A percentile compares a stretch with the other conserved stretches of the same genome.
phyloP scores from a whole-genome alignment of 371 early-diverging fungal species.

The Parasitella parasitica region DNA sequence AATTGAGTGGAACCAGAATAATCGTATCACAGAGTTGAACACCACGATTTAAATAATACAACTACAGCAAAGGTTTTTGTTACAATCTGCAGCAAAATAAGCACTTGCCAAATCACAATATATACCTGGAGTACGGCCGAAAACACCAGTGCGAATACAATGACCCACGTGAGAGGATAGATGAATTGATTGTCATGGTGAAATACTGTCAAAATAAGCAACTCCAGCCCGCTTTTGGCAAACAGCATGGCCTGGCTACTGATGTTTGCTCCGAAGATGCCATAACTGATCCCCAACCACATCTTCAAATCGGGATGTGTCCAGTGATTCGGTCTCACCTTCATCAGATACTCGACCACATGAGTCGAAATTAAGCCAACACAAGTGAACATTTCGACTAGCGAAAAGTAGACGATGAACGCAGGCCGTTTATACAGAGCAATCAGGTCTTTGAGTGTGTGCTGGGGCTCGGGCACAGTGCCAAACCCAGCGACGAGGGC shows the following conservation, averaged over 20 bases:
- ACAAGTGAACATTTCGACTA: slow-evolving; percentile 56
- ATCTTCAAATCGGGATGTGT: slow-evolving; percentile 34
- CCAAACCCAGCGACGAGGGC: slow-evolving; percentile 76
- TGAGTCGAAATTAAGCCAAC: slow-evolving; percentile 54
- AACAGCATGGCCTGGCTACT: slow-evolving; percentile 80
- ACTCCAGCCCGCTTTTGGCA: slow-evolving; percentile 82
- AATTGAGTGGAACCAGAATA: slow-evolving; percentile 74
- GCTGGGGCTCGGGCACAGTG: slow-evolving; percentile 74
- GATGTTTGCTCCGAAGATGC: slow-evolving; percentile 72
- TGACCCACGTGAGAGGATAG: slow-evolving; percentile 72
- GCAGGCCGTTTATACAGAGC: slow-evolving; percentile 71
- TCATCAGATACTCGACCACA: slow-evolving; percentile 45
- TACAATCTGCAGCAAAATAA: neutral
- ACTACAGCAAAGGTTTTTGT: slow-evolving; percentile 32
- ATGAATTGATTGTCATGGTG: slow-evolving; percentile 72
- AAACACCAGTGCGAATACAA: slow-evolving; percentile 62
- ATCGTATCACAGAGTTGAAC: slow-evolving; percentile 78
- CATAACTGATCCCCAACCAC: slow-evolving; percentile 61
- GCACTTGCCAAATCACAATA: neutral
- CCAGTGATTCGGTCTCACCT: slow-evolving; percentile 14
- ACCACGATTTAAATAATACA: slow-evolving; percentile 79
- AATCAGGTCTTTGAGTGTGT: slow-evolving; percentile 71
- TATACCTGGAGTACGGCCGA: slow-evolving; percentile 73
- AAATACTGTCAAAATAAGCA: slow-evolving; percentile 63
- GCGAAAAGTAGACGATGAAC: slow-evolving; percentile 69